Evolutionary conservation across 441 rosid species (phyloP).

Genomic region (Biscutella auriculata): DNA sequence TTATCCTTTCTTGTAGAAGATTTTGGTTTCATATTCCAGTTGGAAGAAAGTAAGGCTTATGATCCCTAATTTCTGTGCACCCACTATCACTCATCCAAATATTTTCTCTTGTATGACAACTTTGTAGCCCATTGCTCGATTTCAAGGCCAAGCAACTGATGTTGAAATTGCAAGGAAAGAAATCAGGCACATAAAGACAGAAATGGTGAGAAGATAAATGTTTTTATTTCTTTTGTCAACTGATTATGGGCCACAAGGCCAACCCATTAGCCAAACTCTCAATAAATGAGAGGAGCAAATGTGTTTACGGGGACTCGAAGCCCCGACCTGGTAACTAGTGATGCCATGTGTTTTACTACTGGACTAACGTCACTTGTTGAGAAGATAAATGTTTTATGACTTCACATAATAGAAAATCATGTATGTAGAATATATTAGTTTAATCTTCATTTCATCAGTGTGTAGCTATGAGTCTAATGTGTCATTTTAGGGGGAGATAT

Average conservation of each 20-base stretch:
- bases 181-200: slow-evolving; percentile 52
- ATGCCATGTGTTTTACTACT: no score
- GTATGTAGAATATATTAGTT: not conserved
- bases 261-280: no score
- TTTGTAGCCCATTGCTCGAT: slow-evolving; percentile 76
- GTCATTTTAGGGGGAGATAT: not conserved
- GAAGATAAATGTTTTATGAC: no score
- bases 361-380: no score
- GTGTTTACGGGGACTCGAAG: no score
- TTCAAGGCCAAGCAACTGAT: slow-evolving; percentile 92
- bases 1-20: no score
- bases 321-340: no score
- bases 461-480: not conserved
- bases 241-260: no score
- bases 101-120: slow-evolving; percentile 5
- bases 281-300: no score
- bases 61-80: not conserved
- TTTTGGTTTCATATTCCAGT: not conserved
- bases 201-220: slow-evolving; percentile 47
- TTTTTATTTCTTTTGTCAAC: no score
- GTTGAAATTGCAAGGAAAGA: slow-evolving; percentile 65
- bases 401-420: not conserved
- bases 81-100: not conserved
- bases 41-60: not conserved
- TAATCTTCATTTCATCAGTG: not conserved